Evolutionary conservation across 257 asterid species (phyloP), one percentile per base, ranked within the genome.

Genomic region (Penstemon newberryi): DNA sequence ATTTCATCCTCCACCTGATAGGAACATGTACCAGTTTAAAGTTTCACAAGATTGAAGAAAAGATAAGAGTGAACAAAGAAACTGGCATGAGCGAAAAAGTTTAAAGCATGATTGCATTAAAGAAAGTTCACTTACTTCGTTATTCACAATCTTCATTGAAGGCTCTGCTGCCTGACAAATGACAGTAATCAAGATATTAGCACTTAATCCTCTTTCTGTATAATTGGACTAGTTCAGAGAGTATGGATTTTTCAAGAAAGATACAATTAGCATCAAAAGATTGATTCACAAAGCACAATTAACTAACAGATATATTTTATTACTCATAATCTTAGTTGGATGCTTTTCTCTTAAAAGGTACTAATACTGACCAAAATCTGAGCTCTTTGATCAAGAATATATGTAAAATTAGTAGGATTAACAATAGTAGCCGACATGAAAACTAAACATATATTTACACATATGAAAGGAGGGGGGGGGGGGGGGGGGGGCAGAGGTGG

Each of bases 161-260:
- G 13, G 70, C 37, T 53, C 85, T 57, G 65, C 79, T 19, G 56
- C 82, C 82, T 80, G 78, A 51, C 57, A 73, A 42, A 67, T 38
- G 58, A 70, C 45, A 57, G 33, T 42, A 55, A 39, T 49, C 56
- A 71, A 70, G 61, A 55, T 64, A 60, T 56, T 36, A 61, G 71
- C 73, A 53, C 70, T 41, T 57, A 9, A 37, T 36, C 61, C 49
- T 43, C 53, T 65, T 58, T 59, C 41, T 6, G 15, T 50, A 58
- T 36, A 54, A 56, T 49, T 43, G 47, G 38, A 52, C 25, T 8
- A 67, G 43, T 61, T 40, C 40, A 51, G 33, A 25, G 33, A 25
- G 33, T 2, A 25, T 1, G 33, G 33, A 25, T 25, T 49, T 15
- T 15, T 15, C 18, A 0, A 36, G 25, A 12, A 47, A 72, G 49